Base-by-base conservation (phyloP, 2,329 filamentous ascomycete genomes). In the Periglandula ipomoeae region DNA sequence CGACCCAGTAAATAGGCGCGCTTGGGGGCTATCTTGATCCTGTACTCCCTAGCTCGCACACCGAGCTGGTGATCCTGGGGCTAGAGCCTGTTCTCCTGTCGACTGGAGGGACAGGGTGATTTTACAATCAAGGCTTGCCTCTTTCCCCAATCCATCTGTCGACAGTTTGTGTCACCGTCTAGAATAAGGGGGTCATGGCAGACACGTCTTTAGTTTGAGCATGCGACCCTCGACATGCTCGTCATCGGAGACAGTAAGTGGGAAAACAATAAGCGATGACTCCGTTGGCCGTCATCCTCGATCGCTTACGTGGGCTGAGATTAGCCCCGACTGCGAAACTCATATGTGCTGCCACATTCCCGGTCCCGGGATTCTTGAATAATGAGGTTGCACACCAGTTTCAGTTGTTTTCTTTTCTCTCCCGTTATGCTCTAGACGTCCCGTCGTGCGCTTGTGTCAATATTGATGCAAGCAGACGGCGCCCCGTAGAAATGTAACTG, bases 1-100 rank as follows among this genome's bases (percentile, higher is more conserved):
- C 23, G 15, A 13, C 35, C 17, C 9, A 15, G n/a, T 27, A 17
- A 39, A 27, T 32, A 30, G 45, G 19, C 26, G 13, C 35, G 4
- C 3, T 34, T 41, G 38, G 39, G 46, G 39, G 30, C 46, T 22
- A 27, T 30, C 17, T 43, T 30, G 26, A 48, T 48, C 39, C 39
- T 43, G 39, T 22, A 13, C 35, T 40, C 19, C 5, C 11, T 19
- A 22, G 30, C 30, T 32, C 11, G 3, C 9, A 32, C 27, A 30
- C 27, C 13, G 27, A 27, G 27, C 27, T n/a, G n/a, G n/a, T n/a
- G 13, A 30, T 32, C 30, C 30, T n/a, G 15, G 15, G 3, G 20
- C n/a, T 24, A n/a, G 32, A 34, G 37, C 11, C n/a, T 10, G 37
- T 23, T n/a, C 19, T 34, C 17, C 11, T 19, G 23, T n/a, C 30